A percentile compares a stretch with the other conserved stretches of the same genome.
These are phyloP conservation scores for Alternaria brassicicola DNA, from an alignment of 2,329 filamentous ascomycete genomes.

Conservation along the genomic window DNA sequence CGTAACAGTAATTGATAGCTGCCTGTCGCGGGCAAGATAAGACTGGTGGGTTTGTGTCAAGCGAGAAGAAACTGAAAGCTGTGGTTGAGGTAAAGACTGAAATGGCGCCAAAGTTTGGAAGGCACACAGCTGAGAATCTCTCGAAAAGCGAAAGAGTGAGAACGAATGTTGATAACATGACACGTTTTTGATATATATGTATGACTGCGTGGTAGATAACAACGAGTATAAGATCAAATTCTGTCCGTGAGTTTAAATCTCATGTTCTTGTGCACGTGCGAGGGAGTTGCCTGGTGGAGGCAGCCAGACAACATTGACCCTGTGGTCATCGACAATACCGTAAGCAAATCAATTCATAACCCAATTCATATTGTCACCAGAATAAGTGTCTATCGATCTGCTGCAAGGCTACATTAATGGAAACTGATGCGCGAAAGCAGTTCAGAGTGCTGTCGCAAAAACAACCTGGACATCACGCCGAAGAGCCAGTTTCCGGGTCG, in stretches of 20 bases:
- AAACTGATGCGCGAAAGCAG: not conserved
- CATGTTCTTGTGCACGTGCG: not conserved
- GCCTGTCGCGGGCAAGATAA: not conserved
- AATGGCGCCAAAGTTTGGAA: not conserved
- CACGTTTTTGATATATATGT: not conserved
- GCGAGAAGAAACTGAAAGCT: not conserved
- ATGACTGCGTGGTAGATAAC: not conserved
- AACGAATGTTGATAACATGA: not conserved
- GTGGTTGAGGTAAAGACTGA: not conserved
- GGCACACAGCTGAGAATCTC: not conserved
- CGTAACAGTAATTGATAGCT: not conserved
- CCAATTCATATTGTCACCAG: no score
- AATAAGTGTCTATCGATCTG: not conserved
- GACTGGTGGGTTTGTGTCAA: not conserved
- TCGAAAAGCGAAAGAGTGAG: not conserved
- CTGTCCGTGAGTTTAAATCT: not conserved
- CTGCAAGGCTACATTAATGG: not conserved
- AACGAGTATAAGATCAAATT: not conserved
- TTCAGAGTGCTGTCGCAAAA: not conserved
- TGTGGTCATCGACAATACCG: not conserved
- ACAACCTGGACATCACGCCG: not conserved
- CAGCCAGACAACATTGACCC: no score
- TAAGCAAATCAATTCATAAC: not conserved
- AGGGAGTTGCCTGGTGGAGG: not conserved
- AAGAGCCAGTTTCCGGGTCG: no score